A percentile compares a stretch with the other conserved stretches of the same genome.
These are phyloP conservation scores for Microbotryomycetes sp. DNA, from an alignment of 1,284 basidiomycete genomes.

Conservation along the genomic window DNA sequence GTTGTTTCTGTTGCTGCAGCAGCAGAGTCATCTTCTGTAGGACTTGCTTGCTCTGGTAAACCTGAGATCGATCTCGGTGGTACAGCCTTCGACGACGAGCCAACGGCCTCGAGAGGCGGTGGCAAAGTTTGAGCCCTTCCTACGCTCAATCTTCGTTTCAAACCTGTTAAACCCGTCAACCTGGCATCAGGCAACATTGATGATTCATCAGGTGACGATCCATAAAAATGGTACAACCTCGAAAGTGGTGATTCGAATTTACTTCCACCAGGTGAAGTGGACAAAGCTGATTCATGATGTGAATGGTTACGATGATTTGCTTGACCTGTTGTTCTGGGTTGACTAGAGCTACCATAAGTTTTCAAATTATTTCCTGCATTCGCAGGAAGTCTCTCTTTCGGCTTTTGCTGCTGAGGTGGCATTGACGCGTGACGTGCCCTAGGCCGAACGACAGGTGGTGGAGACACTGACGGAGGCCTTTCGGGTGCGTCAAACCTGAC, in stretches of 20 bases:
- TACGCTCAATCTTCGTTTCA: background rate
- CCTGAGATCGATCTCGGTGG: too few relatives aligned
- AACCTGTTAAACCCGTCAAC: background rate
- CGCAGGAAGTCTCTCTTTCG: slow-evolving; percentile 14
- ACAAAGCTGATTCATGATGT: slow-evolving; percentile 6
- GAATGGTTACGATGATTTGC: background rate
- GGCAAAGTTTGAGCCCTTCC: background rate
- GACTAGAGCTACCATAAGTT: background rate
- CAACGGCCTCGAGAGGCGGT: too few relatives aligned
- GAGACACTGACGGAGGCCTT: background rate
- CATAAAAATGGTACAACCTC: slow-evolving; percentile 12
- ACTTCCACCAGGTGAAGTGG: slow-evolving; percentile 12
- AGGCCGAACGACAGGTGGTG: background rate
- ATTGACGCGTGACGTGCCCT: background rate
- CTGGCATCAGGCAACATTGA: too few relatives aligned
- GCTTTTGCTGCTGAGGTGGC: background rate
- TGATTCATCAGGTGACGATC: background rate
- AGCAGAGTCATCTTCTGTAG: too few relatives aligned
- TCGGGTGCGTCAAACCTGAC: background rate
- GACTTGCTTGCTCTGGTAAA: too few relatives aligned
- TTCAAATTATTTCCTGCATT: slow-evolving; percentile 6
- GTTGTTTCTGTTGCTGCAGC: too few relatives aligned
- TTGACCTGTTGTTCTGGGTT: background rate
- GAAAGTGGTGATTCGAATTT: slow-evolving; percentile 23
- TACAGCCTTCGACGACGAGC: background rate